These are phyloP conservation scores for Xylariaceae sp. DNA, from an alignment of 2,329 filamentous ascomycete species.

Conservation along the genomic window DNA sequence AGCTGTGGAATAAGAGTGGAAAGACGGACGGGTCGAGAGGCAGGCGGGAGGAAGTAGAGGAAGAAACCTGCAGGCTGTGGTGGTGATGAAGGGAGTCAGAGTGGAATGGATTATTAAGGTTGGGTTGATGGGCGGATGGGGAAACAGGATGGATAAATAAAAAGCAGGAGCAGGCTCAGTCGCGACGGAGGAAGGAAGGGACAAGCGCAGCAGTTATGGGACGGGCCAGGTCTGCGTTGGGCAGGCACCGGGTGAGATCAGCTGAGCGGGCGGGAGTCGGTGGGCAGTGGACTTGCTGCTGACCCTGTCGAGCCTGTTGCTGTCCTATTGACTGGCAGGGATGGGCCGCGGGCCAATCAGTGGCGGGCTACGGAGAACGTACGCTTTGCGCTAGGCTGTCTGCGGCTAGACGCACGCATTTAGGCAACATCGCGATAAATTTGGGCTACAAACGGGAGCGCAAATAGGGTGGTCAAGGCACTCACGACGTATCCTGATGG, in stretches of 20 bases:
- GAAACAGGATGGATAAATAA: not conserved
- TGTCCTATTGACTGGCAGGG: conserved; percentile 4
- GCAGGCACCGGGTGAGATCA: not conserved
- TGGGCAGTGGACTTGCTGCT: conserved; percentile 4
- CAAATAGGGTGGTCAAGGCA: too few relatives aligned
- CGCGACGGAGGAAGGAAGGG: conserved; percentile 1
- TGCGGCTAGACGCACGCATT: not conserved
- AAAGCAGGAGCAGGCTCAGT: conserved; percentile 1
- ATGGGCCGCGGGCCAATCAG: conserved; percentile 8
- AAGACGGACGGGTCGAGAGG: conserved; percentile 15
- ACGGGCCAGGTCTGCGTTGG: not conserved
- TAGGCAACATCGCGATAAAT: not conserved
- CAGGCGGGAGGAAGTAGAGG: conserved; percentile 13
- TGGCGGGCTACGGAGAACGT: not conserved
- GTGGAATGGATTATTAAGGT: conserved; percentile 10
- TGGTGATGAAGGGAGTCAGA: not conserved
- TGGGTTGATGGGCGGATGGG: not conserved
- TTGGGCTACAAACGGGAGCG: not conserved
- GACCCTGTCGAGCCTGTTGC: not conserved
- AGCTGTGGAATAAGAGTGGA: not conserved
- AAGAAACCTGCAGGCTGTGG: conserved; percentile 5
- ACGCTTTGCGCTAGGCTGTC: not conserved
- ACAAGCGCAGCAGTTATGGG: conserved; percentile 2
- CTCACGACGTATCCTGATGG: not conserved
- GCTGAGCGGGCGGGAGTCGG: not conserved